Evolutionary conservation across 176 grass and related monocot genomes (phyloP).

Genomic region (Rhynchospora pubera): DNA sequence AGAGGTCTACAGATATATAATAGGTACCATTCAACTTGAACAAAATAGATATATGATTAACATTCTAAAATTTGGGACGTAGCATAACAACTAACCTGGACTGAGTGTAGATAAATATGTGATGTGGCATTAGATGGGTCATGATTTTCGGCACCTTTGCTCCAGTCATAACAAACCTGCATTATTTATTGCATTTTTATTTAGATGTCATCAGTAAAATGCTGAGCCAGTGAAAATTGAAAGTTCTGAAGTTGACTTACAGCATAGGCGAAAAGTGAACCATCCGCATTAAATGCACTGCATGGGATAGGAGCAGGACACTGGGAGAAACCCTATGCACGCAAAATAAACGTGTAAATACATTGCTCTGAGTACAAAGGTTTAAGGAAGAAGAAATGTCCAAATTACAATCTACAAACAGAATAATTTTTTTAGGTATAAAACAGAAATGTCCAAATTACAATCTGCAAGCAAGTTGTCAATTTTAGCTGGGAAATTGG

Average conservation of each 20-base stretch:
- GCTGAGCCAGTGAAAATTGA: neutral
- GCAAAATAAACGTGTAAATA: neutral
- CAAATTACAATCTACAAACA: too few relatives aligned
- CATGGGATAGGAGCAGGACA: constrained; percentile 74
- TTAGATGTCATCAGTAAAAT: neutral
- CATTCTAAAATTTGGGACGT: neutral
- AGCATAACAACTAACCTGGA: constrained; percentile 36
- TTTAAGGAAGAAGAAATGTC: neutral
- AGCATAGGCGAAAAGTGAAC: constrained; percentile 80
- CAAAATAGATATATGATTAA: neutral
- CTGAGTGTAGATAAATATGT: constrained; percentile 71
- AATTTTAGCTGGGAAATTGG: neutral
- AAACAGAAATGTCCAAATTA: neutral
- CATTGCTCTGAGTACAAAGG: neutral
- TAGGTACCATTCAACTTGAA: neutral
- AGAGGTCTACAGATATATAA: neutral
- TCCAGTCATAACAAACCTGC: constrained; percentile 94
- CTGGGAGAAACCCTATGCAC: constrained; percentile 48
- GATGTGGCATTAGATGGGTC: constrained; percentile 71
- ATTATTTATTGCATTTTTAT: constrained; percentile 4
- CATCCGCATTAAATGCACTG: constrained; percentile 82
- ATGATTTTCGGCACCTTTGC: constrained; percentile 73
- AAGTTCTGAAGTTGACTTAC: constrained; percentile 36
- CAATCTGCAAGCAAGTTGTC: neutral
- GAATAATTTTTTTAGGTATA: neutral